Base-by-base conservation (phyloP, 345 rosid genomes). In the Tarenaya hassleriana region DNA sequence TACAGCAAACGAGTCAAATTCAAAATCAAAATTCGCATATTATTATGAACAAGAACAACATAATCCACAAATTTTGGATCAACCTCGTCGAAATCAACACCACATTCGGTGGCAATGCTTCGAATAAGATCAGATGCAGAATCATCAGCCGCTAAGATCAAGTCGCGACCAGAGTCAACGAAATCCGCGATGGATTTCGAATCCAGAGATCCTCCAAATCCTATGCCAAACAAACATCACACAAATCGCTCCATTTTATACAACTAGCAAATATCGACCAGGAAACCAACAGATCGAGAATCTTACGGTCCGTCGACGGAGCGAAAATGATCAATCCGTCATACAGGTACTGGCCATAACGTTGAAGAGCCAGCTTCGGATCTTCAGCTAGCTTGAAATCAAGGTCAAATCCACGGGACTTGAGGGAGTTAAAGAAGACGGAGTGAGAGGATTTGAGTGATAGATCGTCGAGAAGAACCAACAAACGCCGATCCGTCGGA, bases 21-120 rank as follows among this genome's bases (percentile, higher is more conserved):
- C 56, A 13, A 47, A 13, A 8, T 37, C 64, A n/a, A n/a, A n/a
- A 2, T 24, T 24, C 3, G 31, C 60, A 45, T 45, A 45, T 37
- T 13, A 15, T 33, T 60, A 21, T 16, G 4, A 32, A 3, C 10
- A 10, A 11, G 47, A 47, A 64, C 16, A 21, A 24, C 5, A 5
- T 38, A 58, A 31, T 51, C 48, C 62, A 47, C 42, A 38, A 44
- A 8, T 34, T 41, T 49, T 15, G 14, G 16, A 67, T 79, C 16
- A 12, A 83, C 84, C 84, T 80, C 86, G n/a, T 80, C 91, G 62
- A 83, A 83, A 72, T 75, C 87, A 59, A 80, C 78, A 3, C 87
- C 91, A 55, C 78, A 83, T 58, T 83, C 84, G 0, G 76, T 64
- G 13, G 84, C 84, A 12, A 80, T 61, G 0, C 74, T 71, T 18